These are phyloP conservation scores for Eimeria tenella DNA, from an alignment of 169 alveolate species.

Conservation along the genomic window DNA sequence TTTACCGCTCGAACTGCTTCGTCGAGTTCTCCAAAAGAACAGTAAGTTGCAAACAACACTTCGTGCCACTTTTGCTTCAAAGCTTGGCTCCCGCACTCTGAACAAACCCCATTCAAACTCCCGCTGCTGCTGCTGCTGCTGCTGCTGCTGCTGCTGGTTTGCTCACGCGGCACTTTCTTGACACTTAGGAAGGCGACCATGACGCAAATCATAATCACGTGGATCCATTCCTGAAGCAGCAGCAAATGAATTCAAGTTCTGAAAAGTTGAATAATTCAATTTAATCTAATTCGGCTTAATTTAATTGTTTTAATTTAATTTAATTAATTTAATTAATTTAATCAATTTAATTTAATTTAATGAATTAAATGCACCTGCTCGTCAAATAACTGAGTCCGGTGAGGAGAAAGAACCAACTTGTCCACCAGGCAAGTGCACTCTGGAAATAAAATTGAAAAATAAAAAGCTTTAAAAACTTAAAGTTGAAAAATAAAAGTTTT, in stretches of 20 bases:
- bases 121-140: no score
- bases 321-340: no score
- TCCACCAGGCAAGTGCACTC: conserved; percentile 29
- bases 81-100: no score
- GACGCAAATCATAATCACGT: conserved; percentile 7
- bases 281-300: no score
- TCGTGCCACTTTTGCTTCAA: conserved; percentile 9
- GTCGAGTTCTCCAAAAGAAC: neutral
- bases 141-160: no score
- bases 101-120: no score
- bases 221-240: neutral
- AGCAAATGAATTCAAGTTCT: no score
- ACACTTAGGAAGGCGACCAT: neutral
- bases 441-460: neutral
- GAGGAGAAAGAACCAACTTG: conserved; percentile 17
- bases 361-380: neutral
- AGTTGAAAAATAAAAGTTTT: neutral
- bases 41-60: neutral
- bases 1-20: neutral
- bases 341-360: neutral
- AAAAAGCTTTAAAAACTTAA: no score
- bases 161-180: neutral
- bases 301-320: no score
- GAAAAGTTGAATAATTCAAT: no score
- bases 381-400: neutral